Conservation (phyloP, 140 eudicot genomes). For the Stevia rebaudiana region DNA sequence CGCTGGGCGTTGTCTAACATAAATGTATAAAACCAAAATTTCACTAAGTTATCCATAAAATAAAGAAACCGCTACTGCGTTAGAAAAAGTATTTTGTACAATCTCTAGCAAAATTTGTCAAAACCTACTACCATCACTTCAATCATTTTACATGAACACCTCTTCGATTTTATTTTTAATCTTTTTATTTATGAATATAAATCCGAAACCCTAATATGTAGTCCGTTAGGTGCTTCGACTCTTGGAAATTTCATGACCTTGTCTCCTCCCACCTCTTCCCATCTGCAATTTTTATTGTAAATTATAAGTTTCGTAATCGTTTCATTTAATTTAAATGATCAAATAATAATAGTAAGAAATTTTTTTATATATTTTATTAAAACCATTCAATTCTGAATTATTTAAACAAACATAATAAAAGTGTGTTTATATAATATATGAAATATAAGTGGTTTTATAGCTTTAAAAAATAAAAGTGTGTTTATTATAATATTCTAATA, state of each 20-base stretch:
- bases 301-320: too few relatives aligned
- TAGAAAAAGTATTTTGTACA: conserved; percentile 26
- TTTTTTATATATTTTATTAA: too few relatives aligned
- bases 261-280: conserved; percentile 93
- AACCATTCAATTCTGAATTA: too few relatives aligned
- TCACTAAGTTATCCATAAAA: not conserved
- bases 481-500: too few relatives aligned
- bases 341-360: not conserved
- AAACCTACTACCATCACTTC: conserved; percentile 27
- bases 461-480: too few relatives aligned
- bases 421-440: too few relatives aligned
- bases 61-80: conserved; percentile 1
- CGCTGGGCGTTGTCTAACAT: too few relatives aligned
- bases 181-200: conserved; percentile 2
- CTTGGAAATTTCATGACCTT: conserved; percentile 80
- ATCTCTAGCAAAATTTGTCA: conserved; percentile 30
- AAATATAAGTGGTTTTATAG: too few relatives aligned
- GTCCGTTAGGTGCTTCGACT: conserved; percentile 91
- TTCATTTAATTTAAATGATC: not conserved
- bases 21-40: not conserved
- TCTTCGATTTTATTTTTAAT: not conserved
- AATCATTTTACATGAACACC: conserved; percentile 26
- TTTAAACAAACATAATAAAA: too few relatives aligned
- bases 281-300: conserved; percentile 42
- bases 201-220: conserved; percentile 51